These are phyloP conservation scores for Funneliformis geosporum DNA, from an alignment of 192 early-diverging fungal species.

Conservation along the genomic window DNA sequence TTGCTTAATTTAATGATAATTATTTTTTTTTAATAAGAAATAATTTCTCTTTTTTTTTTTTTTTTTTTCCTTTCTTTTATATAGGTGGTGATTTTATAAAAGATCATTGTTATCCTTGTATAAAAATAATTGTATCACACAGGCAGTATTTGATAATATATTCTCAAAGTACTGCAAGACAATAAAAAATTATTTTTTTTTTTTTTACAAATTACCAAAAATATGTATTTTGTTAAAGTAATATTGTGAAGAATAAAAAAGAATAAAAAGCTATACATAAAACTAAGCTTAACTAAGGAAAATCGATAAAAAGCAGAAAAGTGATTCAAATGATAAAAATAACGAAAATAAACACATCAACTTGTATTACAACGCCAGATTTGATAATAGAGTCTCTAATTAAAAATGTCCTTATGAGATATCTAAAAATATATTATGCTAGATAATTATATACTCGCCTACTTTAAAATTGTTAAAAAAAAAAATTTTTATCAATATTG, in stretches of 20 bases:
- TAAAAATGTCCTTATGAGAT: constrained; percentile 23
- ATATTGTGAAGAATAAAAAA: background rate
- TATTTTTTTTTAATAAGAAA: too few relatives aligned
- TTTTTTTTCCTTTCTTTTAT: too few relatives aligned
- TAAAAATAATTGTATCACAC: background rate
- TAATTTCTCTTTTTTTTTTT: too few relatives aligned
- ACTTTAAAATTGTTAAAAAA: background rate
- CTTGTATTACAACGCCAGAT: too few relatives aligned
- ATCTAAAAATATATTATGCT: constrained; percentile 5
- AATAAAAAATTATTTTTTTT: background rate
- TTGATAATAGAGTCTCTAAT: background rate
- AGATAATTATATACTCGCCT: constrained; percentile 34
- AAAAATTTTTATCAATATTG: background rate
- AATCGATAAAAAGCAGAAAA: background rate
- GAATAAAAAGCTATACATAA: background rate
- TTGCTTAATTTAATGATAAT: background rate
- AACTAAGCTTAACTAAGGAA: background rate
- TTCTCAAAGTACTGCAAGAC: background rate
- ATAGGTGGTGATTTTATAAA: too few relatives aligned
- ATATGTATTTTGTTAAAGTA: background rate
- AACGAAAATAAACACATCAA: background rate
- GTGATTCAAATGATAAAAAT: background rate
- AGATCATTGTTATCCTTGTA: background rate
- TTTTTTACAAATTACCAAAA: constrained; percentile 14
- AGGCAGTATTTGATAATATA: background rate